Conservation (phyloP, 495 filamentous ascomycete species). For the Penicillium salamii region DNA sequence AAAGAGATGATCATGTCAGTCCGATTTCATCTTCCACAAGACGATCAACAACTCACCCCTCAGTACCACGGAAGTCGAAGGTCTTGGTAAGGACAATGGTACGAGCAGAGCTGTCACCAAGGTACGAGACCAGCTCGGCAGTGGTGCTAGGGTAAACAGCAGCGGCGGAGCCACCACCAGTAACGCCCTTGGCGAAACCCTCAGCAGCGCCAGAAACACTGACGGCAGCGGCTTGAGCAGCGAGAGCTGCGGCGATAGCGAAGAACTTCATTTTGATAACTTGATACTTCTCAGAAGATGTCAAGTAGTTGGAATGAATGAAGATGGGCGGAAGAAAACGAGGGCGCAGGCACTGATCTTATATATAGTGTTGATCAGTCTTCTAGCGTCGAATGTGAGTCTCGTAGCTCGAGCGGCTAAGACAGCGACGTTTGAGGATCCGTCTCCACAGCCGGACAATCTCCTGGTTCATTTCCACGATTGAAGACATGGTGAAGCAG, state of each 20-base stretch:
- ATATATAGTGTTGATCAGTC: conserved; percentile 1
- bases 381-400: not conserved
- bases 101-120: conserved; percentile 34
- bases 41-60: conserved; percentile 19
- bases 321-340: not conserved
- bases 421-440: not conserved
- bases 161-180: conserved; percentile 37
- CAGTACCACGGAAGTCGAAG: conserved; percentile 43
- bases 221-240: conserved; percentile 26
- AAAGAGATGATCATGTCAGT: not conserved
- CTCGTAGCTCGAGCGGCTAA: not conserved
- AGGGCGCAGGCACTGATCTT: not conserved
- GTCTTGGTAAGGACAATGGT: conserved; percentile 39
- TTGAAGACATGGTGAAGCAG: not conserved
- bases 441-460: not conserved
- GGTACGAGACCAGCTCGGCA: conserved; percentile 44
- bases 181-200: conserved; percentile 41
- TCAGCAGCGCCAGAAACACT: conserved; percentile 37
- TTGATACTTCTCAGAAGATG: not conserved
- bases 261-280: conserved; percentile 18
- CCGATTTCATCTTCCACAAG: not conserved
- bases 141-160: conserved; percentile 38
- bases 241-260: conserved; percentile 20
- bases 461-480: not conserved
- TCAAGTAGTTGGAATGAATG: not conserved